Percentiles rank a stretch among this genome's conserved stretches.
Evolutionary conservation across 2,329 filamentous ascomycete genomes (phyloP).

Genomic region (Capronia coronata): DNA sequence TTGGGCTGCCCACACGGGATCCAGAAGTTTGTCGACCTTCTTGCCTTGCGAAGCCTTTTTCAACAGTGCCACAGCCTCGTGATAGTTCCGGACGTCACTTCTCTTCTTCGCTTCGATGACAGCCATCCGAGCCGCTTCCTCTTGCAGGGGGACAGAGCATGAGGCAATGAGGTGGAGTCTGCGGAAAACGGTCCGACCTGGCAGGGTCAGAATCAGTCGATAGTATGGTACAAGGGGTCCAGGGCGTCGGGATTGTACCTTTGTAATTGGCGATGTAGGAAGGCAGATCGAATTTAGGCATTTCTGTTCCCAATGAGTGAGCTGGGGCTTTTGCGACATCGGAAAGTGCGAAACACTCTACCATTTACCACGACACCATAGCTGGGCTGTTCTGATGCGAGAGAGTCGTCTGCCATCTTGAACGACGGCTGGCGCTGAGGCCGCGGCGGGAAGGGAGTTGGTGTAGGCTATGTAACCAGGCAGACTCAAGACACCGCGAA

Average conservation of each 20-base stretch:
- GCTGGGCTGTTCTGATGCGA: slow-evolving; percentile 8
- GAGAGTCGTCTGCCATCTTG: slow-evolving; percentile 18
- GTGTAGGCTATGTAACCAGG: background rate
- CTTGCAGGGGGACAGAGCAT: slow-evolving; percentile 65
- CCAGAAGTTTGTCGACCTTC: slow-evolving; percentile 61
- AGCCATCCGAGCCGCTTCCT: slow-evolving; percentile 75
- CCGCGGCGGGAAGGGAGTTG: background rate
- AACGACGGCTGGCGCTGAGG: background rate
- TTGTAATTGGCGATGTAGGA: slow-evolving; percentile 84
- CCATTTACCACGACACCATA: slow-evolving; percentile 20
- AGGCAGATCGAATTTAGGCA: slow-evolving; percentile 85
- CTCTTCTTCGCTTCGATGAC: slow-evolving; percentile 68
- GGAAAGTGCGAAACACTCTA: slow-evolving; percentile 1
- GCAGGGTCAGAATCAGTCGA: background rate
- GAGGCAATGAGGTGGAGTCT: slow-evolving; percentile 76
- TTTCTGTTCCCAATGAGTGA: slow-evolving; percentile 46
- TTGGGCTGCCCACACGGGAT: slow-evolving; percentile 68
- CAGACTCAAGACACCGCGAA: background rate
- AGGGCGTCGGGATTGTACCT: slow-evolving; percentile 39
- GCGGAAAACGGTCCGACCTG: slow-evolving; percentile 73
- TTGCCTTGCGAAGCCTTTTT: slow-evolving; percentile 53
- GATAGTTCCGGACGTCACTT: slow-evolving; percentile 66
- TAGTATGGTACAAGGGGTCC: no score
- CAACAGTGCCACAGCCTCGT: slow-evolving; percentile 60
- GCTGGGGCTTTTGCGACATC: background rate